Evolutionary conservation across 2,329 filamentous ascomycete species (phyloP).

Genomic region (Monilinia polystroma): DNA sequence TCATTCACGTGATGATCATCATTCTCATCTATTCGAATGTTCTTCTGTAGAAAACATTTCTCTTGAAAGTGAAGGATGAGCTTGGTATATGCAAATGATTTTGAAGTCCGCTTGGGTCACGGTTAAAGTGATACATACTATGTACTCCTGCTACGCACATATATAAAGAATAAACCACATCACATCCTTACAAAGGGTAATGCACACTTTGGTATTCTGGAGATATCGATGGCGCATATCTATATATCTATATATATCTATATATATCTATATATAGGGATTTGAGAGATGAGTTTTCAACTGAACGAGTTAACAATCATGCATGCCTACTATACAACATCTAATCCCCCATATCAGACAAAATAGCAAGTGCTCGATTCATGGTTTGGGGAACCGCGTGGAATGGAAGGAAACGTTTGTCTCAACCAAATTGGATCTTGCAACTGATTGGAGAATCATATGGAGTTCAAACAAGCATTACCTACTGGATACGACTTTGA

Average conservation of each 20-base stretch:
- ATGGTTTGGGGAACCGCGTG: conserved; percentile 4
- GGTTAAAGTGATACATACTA: neutral
- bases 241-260: too few species aligned
- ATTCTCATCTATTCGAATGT: neutral
- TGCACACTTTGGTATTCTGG: neutral
- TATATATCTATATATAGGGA: neutral
- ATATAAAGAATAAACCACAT: neutral
- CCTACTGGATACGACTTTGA: neutral
- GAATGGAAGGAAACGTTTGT: neutral
- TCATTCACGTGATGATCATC: neutral
- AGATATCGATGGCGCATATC: neutral
- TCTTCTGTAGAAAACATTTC: neutral
- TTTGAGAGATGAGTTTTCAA: neutral
- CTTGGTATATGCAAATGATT: neutral
- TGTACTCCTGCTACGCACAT: too few species aligned
- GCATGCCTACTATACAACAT: neutral
- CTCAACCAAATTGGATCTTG: neutral
- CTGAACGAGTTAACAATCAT: neutral
- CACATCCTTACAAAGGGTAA: neutral
- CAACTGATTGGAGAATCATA: neutral
- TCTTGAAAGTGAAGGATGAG: neutral
- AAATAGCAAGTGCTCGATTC: neutral
- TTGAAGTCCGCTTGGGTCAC: neutral
- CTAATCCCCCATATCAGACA: neutral
- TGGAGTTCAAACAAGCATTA: conserved; percentile 12